Percentiles rank a stretch among this genome's conserved stretches.
phyloP scores from a whole-genome alignment of 805 yeast genomes.

The Saccharomycopsis fermentans region DNA sequence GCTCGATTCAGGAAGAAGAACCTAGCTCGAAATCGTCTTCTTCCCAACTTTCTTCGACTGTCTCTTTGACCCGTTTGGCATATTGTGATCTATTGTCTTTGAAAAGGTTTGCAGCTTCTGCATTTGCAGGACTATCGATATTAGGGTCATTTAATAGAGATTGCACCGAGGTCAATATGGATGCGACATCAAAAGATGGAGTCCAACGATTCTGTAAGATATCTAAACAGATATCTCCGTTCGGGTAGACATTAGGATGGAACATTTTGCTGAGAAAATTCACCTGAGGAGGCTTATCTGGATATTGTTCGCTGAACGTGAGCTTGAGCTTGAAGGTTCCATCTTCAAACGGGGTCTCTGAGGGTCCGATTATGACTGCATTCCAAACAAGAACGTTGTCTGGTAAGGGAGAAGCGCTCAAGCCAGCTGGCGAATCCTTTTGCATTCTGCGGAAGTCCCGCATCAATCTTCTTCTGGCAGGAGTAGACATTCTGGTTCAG shows the following conservation, averaged over 20 bases:
- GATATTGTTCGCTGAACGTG: conserved; percentile 94
- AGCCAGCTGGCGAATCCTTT: conserved; percentile 97
- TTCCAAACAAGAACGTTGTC: conserved; percentile 98
- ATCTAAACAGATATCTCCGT: conserved; percentile 92
- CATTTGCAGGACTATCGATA: conserved; percentile 94
- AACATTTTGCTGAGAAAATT: conserved; percentile 90
- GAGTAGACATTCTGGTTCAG: conserved; percentile 66
- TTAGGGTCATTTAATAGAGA: conserved; percentile 91
- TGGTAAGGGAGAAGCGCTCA: conserved; percentile 92
- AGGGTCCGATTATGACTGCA: conserved; percentile 95
- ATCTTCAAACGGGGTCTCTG: conserved; percentile 96
- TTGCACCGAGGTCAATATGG: conserved; percentile 88
- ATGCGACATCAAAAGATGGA: conserved; percentile 95
- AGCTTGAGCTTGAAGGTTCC: conserved; percentile 84
- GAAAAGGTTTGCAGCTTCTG: conserved; percentile 91
- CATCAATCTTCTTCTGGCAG: conserved; percentile 98
- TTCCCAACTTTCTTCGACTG: conserved; percentile 94
- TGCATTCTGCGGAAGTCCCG: conserved; percentile 97
- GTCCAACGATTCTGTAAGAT: conserved; percentile 96
- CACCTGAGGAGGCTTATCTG: conserved; percentile 92
- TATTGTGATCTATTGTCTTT: conserved; percentile 93
- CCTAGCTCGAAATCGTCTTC: conserved; percentile 37
- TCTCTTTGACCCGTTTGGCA: conserved; percentile 81
- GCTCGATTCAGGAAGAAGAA: neutral
- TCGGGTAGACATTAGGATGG: conserved; percentile 94